phyloP scores from a whole-genome alignment of 2,329 filamentous ascomycete species.

The Corinectria fuckeliana region DNA sequence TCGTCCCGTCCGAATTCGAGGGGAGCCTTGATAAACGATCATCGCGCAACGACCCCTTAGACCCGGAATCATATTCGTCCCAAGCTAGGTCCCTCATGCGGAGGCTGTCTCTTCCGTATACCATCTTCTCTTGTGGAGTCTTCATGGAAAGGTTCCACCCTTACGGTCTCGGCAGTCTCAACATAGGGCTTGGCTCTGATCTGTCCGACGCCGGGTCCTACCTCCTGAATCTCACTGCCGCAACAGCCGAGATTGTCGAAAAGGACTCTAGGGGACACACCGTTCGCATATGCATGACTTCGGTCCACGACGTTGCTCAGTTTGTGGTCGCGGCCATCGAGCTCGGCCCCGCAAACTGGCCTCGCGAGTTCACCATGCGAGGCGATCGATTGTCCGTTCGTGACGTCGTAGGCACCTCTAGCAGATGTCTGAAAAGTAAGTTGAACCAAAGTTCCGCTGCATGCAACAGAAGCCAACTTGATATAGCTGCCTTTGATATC shows the following conservation, averaged over 20 bases:
- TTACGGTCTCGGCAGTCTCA: conserved; percentile 65
- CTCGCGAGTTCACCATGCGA: conserved; percentile 70
- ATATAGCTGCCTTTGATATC: conserved; percentile 49
- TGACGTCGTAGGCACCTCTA: conserved; percentile 61
- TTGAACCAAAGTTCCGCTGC: not conserved
- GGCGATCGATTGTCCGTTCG: conserved; percentile 69
- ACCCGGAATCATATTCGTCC: conserved; percentile 58
- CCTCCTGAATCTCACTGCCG: conserved; percentile 65
- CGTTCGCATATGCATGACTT: conserved; percentile 70
- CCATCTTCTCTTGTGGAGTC: conserved; percentile 75
- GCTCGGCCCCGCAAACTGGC: conserved; percentile 66
- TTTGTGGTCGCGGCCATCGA: conserved; percentile 75
- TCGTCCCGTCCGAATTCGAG: conserved; percentile 80
- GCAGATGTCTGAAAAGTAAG: conserved; percentile 57
- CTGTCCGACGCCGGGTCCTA: conserved; percentile 67
- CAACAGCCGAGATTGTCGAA: conserved; percentile 66
- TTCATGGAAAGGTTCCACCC: conserved; percentile 79
- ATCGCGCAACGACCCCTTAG: conserved; percentile 60
- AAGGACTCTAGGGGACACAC: conserved; percentile 56
- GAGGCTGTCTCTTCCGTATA: conserved; percentile 67
- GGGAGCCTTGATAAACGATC: conserved; percentile 64
- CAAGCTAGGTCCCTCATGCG: conserved; percentile 63
- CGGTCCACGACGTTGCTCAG: conserved; percentile 71
- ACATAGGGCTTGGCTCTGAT: conserved; percentile 64
- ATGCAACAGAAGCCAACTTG: conserved; percentile 27